A percentile compares a stretch with the other conserved stretches of the same genome.
These are phyloP conservation scores for Aspergillus avenaceus DNA, from an alignment of 495 filamentous ascomycete genomes.

Conservation along the genomic window DNA sequence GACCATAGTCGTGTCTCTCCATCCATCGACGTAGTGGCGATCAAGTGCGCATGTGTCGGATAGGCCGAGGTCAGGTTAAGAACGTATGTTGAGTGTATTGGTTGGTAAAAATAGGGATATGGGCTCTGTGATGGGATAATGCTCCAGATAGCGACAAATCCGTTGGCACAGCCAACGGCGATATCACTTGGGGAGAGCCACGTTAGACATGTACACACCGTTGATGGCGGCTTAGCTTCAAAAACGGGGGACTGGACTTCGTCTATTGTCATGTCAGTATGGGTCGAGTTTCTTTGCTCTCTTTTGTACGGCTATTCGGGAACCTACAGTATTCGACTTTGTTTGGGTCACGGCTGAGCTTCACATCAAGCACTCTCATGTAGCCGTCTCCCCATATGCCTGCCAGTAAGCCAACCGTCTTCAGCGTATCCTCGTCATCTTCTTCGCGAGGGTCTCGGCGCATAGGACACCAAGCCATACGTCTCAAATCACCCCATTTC, in stretches of 20 bases:
- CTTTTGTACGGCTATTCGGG: neutral
- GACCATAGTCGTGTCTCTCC: constrained; percentile 57
- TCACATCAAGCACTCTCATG: constrained; percentile 56
- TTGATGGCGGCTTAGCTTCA: constrained; percentile 42
- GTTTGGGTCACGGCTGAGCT: constrained; percentile 25
- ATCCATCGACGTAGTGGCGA: constrained; percentile 53
- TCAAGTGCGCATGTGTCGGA: constrained; percentile 54
- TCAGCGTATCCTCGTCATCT: constrained; percentile 26
- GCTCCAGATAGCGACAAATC: constrained; percentile 55
- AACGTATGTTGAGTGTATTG: constrained; percentile 59
- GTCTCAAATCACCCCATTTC: constrained; percentile 57
- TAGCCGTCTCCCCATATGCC: constrained; percentile 59
- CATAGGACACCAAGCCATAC: constrained; percentile 62
- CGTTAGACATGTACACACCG: constrained; percentile 54
- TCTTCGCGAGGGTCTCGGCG: constrained; percentile 30
- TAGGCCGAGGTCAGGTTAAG: constrained; percentile 52
- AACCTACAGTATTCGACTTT: constrained; percentile 37
- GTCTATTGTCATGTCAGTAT: constrained; percentile 23
- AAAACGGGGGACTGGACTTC: constrained; percentile 51
- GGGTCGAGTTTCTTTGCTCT: neutral
- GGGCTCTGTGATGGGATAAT: constrained; percentile 34
- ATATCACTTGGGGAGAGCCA: constrained; percentile 61
- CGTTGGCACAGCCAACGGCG: constrained; percentile 60
- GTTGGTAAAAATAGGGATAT: constrained; percentile 51
- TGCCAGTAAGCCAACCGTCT: constrained; percentile 56